Conservation (phyloP, 2,329 filamentous ascomycete species). For the Aspergillus carbonarius region DNA sequence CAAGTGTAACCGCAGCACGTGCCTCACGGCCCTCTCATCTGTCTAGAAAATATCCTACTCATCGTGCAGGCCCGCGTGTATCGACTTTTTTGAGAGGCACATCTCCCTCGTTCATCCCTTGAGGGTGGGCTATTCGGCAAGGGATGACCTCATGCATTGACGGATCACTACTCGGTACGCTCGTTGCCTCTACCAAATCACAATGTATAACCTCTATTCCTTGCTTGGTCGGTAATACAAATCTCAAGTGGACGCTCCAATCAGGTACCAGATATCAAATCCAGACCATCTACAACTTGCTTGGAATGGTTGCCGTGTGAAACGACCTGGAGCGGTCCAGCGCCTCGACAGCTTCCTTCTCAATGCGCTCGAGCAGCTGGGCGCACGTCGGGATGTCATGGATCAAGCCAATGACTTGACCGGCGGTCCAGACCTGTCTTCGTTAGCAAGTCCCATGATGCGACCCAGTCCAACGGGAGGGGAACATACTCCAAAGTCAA, state of each 20-base stretch:
- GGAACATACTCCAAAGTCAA: slow-evolving; percentile 76
- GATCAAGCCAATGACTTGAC: slow-evolving; percentile 88
- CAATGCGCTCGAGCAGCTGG: slow-evolving; percentile 68
- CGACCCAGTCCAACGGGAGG: slow-evolving; percentile 24
- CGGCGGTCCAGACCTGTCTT: slow-evolving; percentile 85
- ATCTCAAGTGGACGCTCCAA: slow-evolving; percentile 10
- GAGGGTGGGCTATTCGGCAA: background rate
- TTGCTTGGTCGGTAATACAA: slow-evolving; percentile 4
- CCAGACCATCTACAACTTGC: slow-evolving; percentile 54
- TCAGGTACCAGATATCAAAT: slow-evolving; percentile 4
- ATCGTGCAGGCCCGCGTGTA: background rate
- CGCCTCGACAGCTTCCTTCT: slow-evolving; percentile 70
- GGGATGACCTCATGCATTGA: background rate
- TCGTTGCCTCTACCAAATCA: background rate
- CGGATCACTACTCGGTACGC: background rate
- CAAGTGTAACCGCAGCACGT: background rate
- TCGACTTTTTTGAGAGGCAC: background rate
- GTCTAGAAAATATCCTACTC: background rate
- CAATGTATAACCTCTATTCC: background rate
- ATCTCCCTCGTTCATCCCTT: background rate
- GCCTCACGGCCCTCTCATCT: background rate
- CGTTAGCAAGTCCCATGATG: slow-evolving; percentile 9
- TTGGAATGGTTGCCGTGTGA: slow-evolving; percentile 45
- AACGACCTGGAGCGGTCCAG: slow-evolving; percentile 61
- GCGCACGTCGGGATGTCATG: slow-evolving; percentile 78